Evolutionary conservation across 1,139 yeast genomes (phyloP), one percentile per base, ranked within the genome.

Genomic region (Debaryomyces sp.): DNA sequence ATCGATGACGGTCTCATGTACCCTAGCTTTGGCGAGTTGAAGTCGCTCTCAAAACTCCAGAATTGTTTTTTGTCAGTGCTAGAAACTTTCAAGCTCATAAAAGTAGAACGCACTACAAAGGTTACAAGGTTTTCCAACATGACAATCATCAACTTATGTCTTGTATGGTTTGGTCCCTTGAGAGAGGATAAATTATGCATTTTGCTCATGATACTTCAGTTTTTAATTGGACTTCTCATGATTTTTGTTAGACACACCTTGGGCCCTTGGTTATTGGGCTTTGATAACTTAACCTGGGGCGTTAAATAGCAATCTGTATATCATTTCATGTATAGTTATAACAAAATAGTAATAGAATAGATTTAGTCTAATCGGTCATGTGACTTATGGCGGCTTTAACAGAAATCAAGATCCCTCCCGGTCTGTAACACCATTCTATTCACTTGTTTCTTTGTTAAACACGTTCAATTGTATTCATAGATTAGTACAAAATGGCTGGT

Each of bases 91-190:
- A 68, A 73, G 24, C 67, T 91, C 27, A 71, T 91, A 12, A 73
- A 78, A 40, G 60, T 87, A 10, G 54, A 66, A 48, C 54, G 80
- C 63, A 27, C 66, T 56, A 62, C 64, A 3, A 53, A 61, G 5
- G 70, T 83, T 30, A 59, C 67, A 6, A 78, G 80, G 49, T 82
- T 89, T 48, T 85, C 95, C 15, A 94, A 94, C 63, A 76, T 94
- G 81, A 94, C 99, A 4, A 70, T 94, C 45, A 90, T 94, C 54
- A 95, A 92, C 64, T 73, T 94, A 53, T 77, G 81, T 5, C 73
- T 94, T 42, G 96, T 92, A 7, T 83, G 91, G 87, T 73, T 86
- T 45, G 99, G 99, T 0, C 97, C 98, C 2, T 67, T 87, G 75
- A 78, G 94, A 50, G 99, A 94, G 64, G 96, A 89, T 60, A 71